Conservation (phyloP, 2,329 filamentous ascomycete species). For the Ploettnerulaceae sp. region DNA sequence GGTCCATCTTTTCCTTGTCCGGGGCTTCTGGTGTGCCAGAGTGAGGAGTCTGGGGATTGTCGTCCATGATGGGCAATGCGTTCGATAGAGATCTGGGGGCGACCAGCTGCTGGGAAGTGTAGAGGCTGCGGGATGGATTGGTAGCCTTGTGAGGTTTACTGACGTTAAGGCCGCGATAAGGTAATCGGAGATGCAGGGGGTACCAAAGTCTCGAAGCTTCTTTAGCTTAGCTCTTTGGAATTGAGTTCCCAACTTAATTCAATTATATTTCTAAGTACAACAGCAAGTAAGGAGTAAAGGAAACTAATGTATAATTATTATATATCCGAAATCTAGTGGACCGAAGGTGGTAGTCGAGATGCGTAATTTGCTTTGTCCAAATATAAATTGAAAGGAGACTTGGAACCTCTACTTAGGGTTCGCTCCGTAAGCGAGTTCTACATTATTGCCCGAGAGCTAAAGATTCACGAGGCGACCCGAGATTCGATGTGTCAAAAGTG, state of each 20-base stretch:
- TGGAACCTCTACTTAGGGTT: too few relatives aligned
- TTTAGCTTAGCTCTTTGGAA: too few relatives aligned
- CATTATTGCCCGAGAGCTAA: too few relatives aligned
- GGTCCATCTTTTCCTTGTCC: slow-evolving; percentile 55
- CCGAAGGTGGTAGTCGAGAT: not conserved
- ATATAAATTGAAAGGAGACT: too few relatives aligned
- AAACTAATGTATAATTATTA: not conserved
- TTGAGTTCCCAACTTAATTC: not conserved
- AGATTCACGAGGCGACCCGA: too few relatives aligned
- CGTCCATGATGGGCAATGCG: slow-evolving; percentile 27
- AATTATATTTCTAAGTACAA: too few relatives aligned
- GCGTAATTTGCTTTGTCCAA: not conserved
- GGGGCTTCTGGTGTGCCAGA: slow-evolving; percentile 42
- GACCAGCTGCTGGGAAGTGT: not conserved
- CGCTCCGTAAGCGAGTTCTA: too few relatives aligned
- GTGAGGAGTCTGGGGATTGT: slow-evolving; percentile 21
- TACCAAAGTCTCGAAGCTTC: not conserved
- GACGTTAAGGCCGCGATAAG: slow-evolving; percentile 13
- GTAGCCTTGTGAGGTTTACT: slow-evolving; percentile 13
- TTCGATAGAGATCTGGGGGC: not conserved
- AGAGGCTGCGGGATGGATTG: not conserved
- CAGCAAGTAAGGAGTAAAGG: too few relatives aligned
- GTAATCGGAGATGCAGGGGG: slow-evolving; percentile 8
- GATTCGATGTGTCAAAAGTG: too few relatives aligned
- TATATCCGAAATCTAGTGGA: not conserved